Evolutionary conservation across 305 asterid species (phyloP), one percentile per base, ranked within the genome.

Genomic region (Fraxinus xanthoxyloides): DNA sequence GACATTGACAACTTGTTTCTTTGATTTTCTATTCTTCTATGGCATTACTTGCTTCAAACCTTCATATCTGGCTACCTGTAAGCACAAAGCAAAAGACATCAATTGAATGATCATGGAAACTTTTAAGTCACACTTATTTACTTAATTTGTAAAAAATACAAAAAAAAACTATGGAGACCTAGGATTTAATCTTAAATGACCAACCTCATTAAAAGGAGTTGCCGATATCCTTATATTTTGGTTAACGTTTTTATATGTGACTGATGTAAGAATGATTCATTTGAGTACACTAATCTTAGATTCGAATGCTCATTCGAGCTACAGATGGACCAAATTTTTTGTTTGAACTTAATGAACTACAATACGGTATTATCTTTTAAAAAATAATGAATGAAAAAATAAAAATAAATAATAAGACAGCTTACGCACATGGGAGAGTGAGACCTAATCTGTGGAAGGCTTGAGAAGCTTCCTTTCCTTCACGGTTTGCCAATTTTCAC

Each of bases 401-500:
- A 38, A 38, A 38, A 38, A 38, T 38, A 38, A 38, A 38, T 38
- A 61, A 23, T 23, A 17, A 13, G 56, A 9, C 19, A 46, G 4
- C 81, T 82, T 87, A 94, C 98, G 97, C 92, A 90, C 63, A 93
- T 75, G 73, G 87, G 95, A 74, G 95, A 28, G 73, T 87, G 97
- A 77, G 95, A 32, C 84, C 46, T 88, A 1, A 87, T 30, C 40
- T 85, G 88, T 23, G 92, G 74, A 10, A 79, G 82, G 13, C 74
- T 79, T 7, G 89, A 85, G 82, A 86, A 87, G 88, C 97, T 93
- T 48, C 86, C 94, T 79, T 85, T 85, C 61, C 93, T 89, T 21
- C 23, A 65, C 69, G 88, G 72, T 40, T 84, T 87, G 15, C 84
- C 81, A 63, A 63, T 70, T n/a, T 78, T 83, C 67, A 61, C 88